phyloP scores from a whole-genome alignment of 441 rosid genomes.

The Mallotus japonicus region DNA sequence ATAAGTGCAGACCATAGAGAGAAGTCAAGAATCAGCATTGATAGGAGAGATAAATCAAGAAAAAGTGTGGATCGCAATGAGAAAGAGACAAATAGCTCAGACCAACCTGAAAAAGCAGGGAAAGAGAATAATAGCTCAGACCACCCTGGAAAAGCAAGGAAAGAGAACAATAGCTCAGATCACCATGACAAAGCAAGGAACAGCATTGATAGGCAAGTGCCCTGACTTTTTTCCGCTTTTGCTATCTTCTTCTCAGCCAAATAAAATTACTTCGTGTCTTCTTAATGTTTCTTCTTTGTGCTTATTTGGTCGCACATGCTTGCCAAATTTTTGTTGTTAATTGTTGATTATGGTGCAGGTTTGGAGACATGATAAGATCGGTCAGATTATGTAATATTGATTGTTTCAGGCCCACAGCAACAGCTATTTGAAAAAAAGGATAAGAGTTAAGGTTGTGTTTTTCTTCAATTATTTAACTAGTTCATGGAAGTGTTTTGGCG shows the following conservation, averaged over 20 bases:
- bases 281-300: not conserved
- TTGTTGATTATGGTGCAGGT: conserved; percentile 41
- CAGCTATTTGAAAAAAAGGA: conserved; percentile 41
- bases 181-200: conserved; percentile 64
- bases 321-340: conserved; percentile 4
- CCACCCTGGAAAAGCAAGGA: conserved; percentile 34
- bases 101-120: conserved; percentile 52
- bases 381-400: conserved; percentile 85
- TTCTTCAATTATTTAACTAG: conserved; percentile 23
- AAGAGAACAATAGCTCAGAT: conserved; percentile 25
- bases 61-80: conserved; percentile 44
- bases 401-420: conserved; percentile 80
- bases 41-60: conserved; percentile 54
- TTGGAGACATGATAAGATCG: conserved; percentile 81
- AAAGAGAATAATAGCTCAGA: conserved; percentile 16
- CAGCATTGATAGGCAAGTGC: conserved; percentile 77
- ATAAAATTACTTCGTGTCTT: not conserved
- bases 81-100: conserved; percentile 34
- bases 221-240: not conserved
- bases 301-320: not conserved
- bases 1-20: conserved; percentile 52
- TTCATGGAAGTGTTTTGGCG: conserved; percentile 25
- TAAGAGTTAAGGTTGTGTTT: conserved; percentile 23
- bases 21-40: conserved; percentile 50
- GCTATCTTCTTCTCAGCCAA: not conserved